Conservation (phyloP, 2,329 filamentous ascomycete species). For the Fusarium ambrosium region DNA sequence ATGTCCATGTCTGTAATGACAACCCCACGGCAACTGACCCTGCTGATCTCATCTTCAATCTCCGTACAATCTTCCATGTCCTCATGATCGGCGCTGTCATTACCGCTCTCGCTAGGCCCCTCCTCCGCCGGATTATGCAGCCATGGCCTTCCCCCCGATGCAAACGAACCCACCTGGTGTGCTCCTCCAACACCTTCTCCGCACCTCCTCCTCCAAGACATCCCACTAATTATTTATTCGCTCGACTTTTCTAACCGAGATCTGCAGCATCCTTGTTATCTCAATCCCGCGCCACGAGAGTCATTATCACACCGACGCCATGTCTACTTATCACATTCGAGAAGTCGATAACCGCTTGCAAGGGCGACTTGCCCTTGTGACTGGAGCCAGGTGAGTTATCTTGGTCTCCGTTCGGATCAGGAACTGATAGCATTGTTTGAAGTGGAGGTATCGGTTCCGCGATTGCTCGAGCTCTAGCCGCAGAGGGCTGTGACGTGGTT, state of each 20-base stretch:
- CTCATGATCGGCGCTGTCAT: neutral
- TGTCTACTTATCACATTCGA: slow-evolving; percentile 26
- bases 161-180: neutral
- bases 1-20: neutral
- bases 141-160: neutral
- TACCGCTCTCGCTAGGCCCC: neutral
- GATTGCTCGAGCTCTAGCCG: slow-evolving; percentile 19
- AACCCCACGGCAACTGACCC: neutral
- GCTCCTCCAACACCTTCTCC: slow-evolving; percentile 8
- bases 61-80: neutral
- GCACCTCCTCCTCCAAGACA: slow-evolving; percentile 1
- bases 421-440: neutral
- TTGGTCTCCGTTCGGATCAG: neutral
- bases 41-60: neutral
- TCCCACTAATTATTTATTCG: neutral
- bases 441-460: slow-evolving; percentile 35
- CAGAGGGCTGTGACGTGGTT: slow-evolving; percentile 31
- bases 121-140: neutral
- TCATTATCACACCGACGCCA: neutral
- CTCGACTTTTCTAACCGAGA: neutral
- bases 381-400: slow-evolving; percentile 24
- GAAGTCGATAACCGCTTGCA: slow-evolving; percentile 26
- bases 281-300: neutral
- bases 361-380: slow-evolving; percentile 31
- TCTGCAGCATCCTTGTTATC: neutral